A percentile compares a stretch with the other conserved stretches of the same genome.
Conservation (phyloP, 2,329 filamentous ascomycete genomes). For the Endothia cerciana region DNA sequence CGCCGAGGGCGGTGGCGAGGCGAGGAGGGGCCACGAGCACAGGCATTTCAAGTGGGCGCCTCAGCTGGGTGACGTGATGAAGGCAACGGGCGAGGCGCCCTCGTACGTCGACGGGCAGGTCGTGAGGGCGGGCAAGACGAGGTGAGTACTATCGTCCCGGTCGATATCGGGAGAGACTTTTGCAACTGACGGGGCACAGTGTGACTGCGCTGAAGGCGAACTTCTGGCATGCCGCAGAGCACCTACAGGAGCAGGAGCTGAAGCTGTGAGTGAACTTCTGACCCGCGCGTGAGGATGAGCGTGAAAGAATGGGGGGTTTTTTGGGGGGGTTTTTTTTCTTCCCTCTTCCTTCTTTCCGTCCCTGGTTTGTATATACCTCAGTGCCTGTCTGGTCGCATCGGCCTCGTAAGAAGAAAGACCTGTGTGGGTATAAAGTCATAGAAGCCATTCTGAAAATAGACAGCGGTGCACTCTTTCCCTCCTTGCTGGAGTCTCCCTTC, state of each 20-base stretch:
- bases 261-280: constrained; percentile 72
- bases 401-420: not conserved
- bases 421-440: constrained; percentile 26
- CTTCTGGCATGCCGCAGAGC: constrained; percentile 76
- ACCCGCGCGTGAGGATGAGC: constrained; percentile 24
- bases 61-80: constrained; percentile 82
- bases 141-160: constrained; percentile 54
- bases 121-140: constrained; percentile 84
- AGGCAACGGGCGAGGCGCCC: constrained; percentile 77
- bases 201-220: constrained; percentile 91
- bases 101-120: constrained; percentile 93
- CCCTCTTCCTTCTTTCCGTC: constrained; percentile 1
- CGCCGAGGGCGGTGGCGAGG: constrained; percentile 39
- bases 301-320: constrained; percentile 16
- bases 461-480: constrained; percentile 31
- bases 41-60: constrained; percentile 96
- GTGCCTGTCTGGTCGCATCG: not conserved
- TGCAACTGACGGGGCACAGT: constrained; percentile 50
- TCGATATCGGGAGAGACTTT: not conserved
- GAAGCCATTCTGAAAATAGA: constrained; percentile 32
- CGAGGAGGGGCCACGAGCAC: constrained; percentile 62
- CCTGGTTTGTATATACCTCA: constrained; percentile 2
- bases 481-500: constrained; percentile 14
- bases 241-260: constrained; percentile 71
- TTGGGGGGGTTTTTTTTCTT: too few species aligned